Percentiles rank a stretch among this genome's conserved stretches.
These are phyloP conservation scores for Starmerella khaoyaiensis DNA, from an alignment of 805 yeast species.

Conservation along the genomic window DNA sequence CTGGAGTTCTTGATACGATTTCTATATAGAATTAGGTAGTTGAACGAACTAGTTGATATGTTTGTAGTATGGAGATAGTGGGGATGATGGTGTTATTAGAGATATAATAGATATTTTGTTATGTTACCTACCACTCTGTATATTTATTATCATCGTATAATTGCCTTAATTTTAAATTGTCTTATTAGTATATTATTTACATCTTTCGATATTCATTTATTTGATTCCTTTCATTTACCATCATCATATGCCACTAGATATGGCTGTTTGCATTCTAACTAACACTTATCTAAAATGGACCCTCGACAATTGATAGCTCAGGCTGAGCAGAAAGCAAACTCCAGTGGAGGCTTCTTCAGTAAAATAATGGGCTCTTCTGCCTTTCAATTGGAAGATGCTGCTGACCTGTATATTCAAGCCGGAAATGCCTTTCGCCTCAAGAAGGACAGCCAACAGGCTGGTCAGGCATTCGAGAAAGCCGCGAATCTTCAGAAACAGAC, in stretches of 20 bases:
- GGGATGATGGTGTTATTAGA: too few species aligned
- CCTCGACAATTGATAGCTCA: constrained; percentile 25
- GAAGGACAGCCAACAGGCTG: constrained; percentile 59
- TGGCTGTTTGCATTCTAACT: too few species aligned
- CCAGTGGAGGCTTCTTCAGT: constrained; percentile 46
- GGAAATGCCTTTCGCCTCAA: constrained; percentile 77
- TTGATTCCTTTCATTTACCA: too few species aligned
- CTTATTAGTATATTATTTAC: too few species aligned
- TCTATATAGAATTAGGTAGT: constrained; percentile 1
- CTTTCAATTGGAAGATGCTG: constrained; percentile 75
- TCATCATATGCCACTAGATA: too few species aligned
- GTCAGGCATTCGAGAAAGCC: constrained; percentile 72
- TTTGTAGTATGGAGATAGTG: too few species aligned
- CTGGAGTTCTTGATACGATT: constrained; percentile 42
- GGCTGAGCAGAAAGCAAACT: constrained; percentile 60
- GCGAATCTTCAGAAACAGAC: constrained; percentile 66
- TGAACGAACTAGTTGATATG: too few species aligned
- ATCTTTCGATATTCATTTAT: too few species aligned
- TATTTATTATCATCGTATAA: too few species aligned
- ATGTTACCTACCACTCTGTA: too few species aligned
- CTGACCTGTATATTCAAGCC: constrained; percentile 80
- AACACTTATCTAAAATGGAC: constrained; percentile 21
- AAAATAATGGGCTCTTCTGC: constrained; percentile 43
- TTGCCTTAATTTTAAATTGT: too few species aligned
- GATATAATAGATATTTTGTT: too few species aligned